Conservation (phyloP, 345 rosid species). For the Linum trigynum region DNA sequence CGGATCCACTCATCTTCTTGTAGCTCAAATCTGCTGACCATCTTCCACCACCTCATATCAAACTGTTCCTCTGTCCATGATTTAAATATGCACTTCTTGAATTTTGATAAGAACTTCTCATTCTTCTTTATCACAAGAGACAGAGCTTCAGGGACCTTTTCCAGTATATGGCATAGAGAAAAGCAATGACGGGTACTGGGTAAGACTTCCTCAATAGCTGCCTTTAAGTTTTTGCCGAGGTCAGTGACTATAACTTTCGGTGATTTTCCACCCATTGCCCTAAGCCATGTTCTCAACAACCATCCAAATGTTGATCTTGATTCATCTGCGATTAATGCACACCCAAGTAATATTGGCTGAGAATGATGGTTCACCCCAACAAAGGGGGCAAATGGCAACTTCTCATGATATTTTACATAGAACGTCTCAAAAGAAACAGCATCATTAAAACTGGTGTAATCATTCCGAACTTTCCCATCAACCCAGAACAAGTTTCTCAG, state of each 20-base stretch:
- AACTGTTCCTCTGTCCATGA: constrained; percentile 24
- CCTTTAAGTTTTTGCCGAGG: constrained; percentile 19
- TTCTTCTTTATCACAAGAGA: constrained; percentile 18
- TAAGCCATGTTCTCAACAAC: constrained; percentile 23
- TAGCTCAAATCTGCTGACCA: constrained; percentile 19
- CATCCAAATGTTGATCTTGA: constrained; percentile 14
- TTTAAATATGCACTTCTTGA: constrained; percentile 19
- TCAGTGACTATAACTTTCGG: constrained; percentile 20
- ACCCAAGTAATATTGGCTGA: constrained; percentile 21
- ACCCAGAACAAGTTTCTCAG: constrained; percentile 20
- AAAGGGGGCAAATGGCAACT: constrained; percentile 21
- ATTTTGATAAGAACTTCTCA: constrained; percentile 17
- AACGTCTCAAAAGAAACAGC: constrained; percentile 23
- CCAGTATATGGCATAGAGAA: constrained; percentile 21
- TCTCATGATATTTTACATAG: constrained; percentile 21
- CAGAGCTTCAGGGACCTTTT: constrained; percentile 18
- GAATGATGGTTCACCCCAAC: constrained; percentile 24
- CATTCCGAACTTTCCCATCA: constrained; percentile 19
- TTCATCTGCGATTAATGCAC: constrained; percentile 20
- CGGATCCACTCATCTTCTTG: constrained; percentile 18
- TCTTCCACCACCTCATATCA: constrained; percentile 25
- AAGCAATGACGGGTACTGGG: constrained; percentile 20
- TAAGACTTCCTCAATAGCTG: constrained; percentile 16
- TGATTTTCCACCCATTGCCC: constrained; percentile 25
- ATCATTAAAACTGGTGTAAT: constrained; percentile 19